Conservation (phyloP, 345 rosid species). For the Euclidium syriacum region DNA sequence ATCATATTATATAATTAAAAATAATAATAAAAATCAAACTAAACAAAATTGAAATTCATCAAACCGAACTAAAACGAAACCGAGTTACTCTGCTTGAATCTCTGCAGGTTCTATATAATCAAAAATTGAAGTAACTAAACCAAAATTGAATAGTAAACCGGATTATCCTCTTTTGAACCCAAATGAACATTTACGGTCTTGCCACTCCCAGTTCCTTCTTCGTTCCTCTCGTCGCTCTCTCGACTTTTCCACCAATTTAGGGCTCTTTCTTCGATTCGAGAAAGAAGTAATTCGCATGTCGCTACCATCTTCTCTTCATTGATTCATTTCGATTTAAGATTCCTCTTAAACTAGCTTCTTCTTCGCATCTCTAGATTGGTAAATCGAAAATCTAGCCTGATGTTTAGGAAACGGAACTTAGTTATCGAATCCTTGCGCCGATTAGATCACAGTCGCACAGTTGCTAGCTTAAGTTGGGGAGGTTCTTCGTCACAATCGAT, state of each 20-base stretch:
- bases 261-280: neutral
- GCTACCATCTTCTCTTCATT: neutral
- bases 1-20: no score
- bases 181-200: neutral
- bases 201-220: neutral
- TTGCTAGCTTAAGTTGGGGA: slow-evolving; percentile 41
- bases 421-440: slow-evolving; percentile 9
- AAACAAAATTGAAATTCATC: no score
- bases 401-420: slow-evolving; percentile 11
- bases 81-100: no score
- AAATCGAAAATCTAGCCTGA: neutral
- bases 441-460: neutral
- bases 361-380: neutral
- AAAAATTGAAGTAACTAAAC: no score
- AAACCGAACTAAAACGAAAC: no score
- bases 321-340: neutral
- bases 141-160: no score
- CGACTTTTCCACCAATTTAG: neutral
- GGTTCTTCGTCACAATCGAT: slow-evolving; percentile 43
- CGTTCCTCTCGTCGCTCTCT: neutral
- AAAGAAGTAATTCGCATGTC: neutral
- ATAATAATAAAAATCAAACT: no score
- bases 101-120: no score
- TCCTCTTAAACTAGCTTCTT: neutral
- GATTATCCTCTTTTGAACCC: no score